These are phyloP conservation scores for Camellia granthamiana DNA, from an alignment of 148 eudicot genomes.

Conservation along the genomic window DNA sequence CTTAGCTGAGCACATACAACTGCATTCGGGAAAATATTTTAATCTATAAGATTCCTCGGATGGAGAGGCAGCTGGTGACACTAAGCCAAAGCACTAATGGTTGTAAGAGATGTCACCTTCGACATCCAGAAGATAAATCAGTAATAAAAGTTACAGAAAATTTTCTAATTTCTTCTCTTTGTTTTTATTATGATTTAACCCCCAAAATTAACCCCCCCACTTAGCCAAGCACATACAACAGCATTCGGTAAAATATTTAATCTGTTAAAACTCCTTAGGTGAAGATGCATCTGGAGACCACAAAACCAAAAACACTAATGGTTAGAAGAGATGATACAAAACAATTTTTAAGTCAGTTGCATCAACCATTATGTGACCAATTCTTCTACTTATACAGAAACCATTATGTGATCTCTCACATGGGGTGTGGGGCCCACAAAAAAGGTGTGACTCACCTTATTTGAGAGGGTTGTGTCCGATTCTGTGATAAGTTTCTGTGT, in stretches of 20 bases:
- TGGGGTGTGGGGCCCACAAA: too few relatives aligned
- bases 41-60: background rate
- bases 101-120: background rate
- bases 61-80: background rate
- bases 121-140: conserved; percentile 1
- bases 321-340: background rate
- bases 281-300: background rate
- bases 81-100: background rate
- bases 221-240: background rate
- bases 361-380: background rate
- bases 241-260: background rate
- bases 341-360: background rate
- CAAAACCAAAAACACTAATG: background rate
- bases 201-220: background rate
- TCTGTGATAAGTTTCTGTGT: too few relatives aligned
- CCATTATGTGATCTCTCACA: too few relatives aligned
- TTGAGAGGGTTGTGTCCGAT: too few relatives aligned
- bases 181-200: background rate
- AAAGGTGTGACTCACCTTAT: too few relatives aligned
- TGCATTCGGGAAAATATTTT: background rate
- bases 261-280: background rate
- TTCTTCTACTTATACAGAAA: too few relatives aligned
- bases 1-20: background rate
- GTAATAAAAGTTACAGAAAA: background rate
- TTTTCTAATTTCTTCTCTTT: background rate